Percentiles rank a stretch among this genome's conserved stretches.
Evolutionary conservation across 2,329 filamentous ascomycete genomes (phyloP).

Genomic region (Cercospora berteroae): DNA sequence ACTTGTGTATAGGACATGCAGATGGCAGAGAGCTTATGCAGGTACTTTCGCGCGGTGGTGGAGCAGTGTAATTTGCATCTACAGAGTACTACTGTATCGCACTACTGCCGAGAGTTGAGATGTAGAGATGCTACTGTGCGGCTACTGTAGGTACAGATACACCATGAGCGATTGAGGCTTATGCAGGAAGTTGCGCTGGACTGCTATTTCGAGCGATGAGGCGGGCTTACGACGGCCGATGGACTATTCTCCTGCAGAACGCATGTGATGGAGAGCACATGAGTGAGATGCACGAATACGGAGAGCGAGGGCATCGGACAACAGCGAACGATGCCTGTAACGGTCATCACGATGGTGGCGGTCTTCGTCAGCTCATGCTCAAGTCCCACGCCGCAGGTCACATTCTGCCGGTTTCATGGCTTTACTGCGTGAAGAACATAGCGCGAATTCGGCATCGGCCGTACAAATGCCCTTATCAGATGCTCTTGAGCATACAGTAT

Average conservation of each 20-base stretch:
- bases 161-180: neutral
- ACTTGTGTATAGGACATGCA: neutral
- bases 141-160: slow-evolving; percentile 1
- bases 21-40: neutral
- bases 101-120: neutral
- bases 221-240: neutral
- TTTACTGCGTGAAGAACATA: neutral
- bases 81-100: neutral
- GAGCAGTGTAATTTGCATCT: neutral
- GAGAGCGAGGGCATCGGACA: neutral
- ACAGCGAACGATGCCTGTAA: neutral
- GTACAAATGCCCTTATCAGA: neutral
- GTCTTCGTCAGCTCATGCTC: neutral
- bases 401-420: neutral
- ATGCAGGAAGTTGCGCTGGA: neutral
- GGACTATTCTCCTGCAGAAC: neutral
- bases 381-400: neutral
- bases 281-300: neutral
- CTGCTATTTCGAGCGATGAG: neutral
- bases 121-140: neutral
- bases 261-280: slow-evolving; percentile 4
- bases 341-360: neutral
- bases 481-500: neutral
- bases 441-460: neutral
- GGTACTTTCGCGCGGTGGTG: neutral